These are phyloP conservation scores for Geosmithia putterillii DNA, from an alignment of 2,329 filamentous ascomycete genomes.

Conservation along the genomic window DNA sequence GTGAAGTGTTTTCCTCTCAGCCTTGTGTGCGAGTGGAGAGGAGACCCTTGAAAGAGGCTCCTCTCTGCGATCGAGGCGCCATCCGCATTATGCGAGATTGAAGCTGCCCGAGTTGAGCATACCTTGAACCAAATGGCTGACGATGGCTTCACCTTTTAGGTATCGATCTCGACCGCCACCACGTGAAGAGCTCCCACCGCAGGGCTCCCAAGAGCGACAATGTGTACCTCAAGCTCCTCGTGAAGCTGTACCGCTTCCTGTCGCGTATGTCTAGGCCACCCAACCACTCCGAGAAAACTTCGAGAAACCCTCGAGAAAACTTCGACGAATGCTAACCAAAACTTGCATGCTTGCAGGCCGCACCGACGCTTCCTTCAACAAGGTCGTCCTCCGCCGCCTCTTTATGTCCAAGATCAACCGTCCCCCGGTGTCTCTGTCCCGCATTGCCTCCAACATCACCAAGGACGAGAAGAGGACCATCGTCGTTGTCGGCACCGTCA, in stretches of 20 bases:
- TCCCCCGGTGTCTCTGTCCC: constrained; percentile 85
- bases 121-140: constrained; percentile 50
- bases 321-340: not conserved
- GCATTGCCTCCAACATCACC: constrained; percentile 65
- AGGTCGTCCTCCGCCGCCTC: constrained; percentile 91
- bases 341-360: constrained; percentile 51
- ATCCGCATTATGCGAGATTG: constrained; percentile 8
- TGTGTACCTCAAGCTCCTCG: constrained; percentile 91
- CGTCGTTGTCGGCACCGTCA: constrained; percentile 89
- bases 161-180: constrained; percentile 62
- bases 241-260: constrained; percentile 97
- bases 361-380: constrained; percentile 97
- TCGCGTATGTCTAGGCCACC: constrained; percentile 55
- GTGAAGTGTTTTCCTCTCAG: constrained; percentile 27
- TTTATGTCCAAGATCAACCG: constrained; percentile 99
- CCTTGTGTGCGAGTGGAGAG: constrained; percentile 38
- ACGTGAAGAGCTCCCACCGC: constrained; percentile 65
- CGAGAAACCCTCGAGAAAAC: not conserved
- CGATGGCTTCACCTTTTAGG: constrained; percentile 41
- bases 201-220: constrained; percentile 97
- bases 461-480: constrained; percentile 70
- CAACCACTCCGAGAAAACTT: not conserved
- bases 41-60: not conserved
- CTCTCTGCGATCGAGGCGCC: constrained; percentile 7
- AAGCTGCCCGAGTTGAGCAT: constrained; percentile 42